These are phyloP conservation scores for Rhizopogon vesiculosus DNA, from an alignment of 768 basidiomycete species.

Conservation along the genomic window DNA sequence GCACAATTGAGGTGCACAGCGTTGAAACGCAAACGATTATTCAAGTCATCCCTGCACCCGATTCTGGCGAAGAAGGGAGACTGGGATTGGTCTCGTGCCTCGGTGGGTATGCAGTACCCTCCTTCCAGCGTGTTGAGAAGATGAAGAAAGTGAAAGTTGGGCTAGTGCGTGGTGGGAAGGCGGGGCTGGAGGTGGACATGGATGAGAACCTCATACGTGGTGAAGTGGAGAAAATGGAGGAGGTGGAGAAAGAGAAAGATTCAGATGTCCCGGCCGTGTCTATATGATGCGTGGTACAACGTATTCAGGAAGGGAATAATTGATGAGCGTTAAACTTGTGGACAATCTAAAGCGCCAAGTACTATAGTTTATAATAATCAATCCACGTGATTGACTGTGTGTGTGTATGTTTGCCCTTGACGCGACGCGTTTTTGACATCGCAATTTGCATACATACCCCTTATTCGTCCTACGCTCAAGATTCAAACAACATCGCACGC, in stretches of 20 bases:
- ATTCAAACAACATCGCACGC: not conserved
- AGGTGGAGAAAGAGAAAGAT: not conserved
- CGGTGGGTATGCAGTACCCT: slow-evolving; percentile 39
- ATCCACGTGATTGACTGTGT: slow-evolving; percentile 20
- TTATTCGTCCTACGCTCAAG: not conserved
- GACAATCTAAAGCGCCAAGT: no score
- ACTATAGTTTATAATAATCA: not conserved
- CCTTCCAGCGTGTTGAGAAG: slow-evolving; percentile 34
- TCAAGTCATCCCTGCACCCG: slow-evolving; percentile 59
- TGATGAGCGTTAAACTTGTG: no score
- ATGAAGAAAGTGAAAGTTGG: slow-evolving; percentile 29
- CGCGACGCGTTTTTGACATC: slow-evolving; percentile 4
- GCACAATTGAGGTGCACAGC: slow-evolving; percentile 77
- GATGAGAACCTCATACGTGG: slow-evolving; percentile 1
- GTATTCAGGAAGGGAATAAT: no score
- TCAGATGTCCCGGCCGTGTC: slow-evolving; percentile 16
- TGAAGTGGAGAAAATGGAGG: not conserved
- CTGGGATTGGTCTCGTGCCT: slow-evolving; percentile 23
- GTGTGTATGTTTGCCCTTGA: slow-evolving; percentile 15
- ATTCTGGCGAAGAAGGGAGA: slow-evolving; percentile 21
- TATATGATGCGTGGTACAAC: not conserved
- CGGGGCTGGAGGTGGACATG: not conserved
- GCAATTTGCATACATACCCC: slow-evolving; percentile 5
- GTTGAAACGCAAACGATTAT: slow-evolving; percentile 68
- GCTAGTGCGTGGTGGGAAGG: slow-evolving; percentile 17